Conservation (phyloP, 768 basidiomycete genomes). For the Boletus vinaceobasis region DNA sequence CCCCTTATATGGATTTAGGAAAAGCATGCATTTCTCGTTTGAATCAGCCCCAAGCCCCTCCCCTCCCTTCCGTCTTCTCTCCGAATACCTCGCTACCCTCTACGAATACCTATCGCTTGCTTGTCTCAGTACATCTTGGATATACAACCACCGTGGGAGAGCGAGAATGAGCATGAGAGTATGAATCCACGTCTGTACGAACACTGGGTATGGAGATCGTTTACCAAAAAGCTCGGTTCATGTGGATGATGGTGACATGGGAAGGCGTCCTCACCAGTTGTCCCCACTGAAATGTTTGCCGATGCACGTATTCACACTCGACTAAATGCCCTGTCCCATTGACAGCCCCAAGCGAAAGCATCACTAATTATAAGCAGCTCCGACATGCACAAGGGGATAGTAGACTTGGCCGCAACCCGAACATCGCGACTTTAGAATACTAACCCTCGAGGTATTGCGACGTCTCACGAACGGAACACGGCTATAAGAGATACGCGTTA, state of each 20-base stretch:
- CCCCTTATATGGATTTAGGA: not conserved
- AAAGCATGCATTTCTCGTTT: conserved; percentile 18
- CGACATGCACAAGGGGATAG: not conserved
- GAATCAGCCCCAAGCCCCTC: conserved; percentile 29
- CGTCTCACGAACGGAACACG: conserved; percentile 42
- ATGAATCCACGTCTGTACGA: not conserved
- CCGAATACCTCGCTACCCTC: conserved; percentile 20
- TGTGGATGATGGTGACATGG: too few relatives aligned
- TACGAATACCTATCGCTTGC: conserved; percentile 40
- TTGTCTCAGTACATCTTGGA: conserved; percentile 20
- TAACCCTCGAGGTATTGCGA: conserved; percentile 32
- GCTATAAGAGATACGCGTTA: conserved; percentile 26
- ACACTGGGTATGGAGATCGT: not conserved
- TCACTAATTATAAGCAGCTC: not conserved
- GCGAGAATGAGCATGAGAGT: conserved; percentile 10
- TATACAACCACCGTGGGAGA: not conserved
- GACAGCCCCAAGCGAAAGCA: conserved; percentile 52
- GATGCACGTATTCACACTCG: conserved; percentile 70
- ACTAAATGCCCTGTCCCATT: conserved; percentile 91
- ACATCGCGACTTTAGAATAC: not conserved
- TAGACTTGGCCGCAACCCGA: not conserved
- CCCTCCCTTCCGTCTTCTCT: conserved; percentile 1
- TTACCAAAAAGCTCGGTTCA: not conserved
- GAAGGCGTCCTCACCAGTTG: conserved; percentile 36
- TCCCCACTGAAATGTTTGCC: conserved; percentile 47